These are phyloP conservation scores for Sedum album DNA, from an alignment of 164 flowering plant genomes.

Conservation along the genomic window DNA sequence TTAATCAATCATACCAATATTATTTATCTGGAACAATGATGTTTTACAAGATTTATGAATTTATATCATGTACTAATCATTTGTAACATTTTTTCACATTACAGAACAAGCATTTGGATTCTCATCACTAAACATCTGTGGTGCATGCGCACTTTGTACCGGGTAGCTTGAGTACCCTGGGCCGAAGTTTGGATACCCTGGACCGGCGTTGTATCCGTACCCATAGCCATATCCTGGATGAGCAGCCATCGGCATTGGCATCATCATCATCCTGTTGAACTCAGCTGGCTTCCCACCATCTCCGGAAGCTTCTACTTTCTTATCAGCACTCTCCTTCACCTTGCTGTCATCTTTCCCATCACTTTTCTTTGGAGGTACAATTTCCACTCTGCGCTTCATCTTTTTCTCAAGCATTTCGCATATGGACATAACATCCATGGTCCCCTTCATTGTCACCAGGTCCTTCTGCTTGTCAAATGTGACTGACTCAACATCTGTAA, in stretches of 20 bases:
- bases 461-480: constrained; percentile 21
- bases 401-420: constrained; percentile 17
- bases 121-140: not conserved
- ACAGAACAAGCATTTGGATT: constrained; percentile 8
- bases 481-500: constrained; percentile 18
- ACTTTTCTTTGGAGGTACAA: constrained; percentile 25
- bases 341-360: constrained; percentile 12
- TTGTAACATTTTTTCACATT: not conserved
- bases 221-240: not conserved
- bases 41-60: constrained; percentile 1
- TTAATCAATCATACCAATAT: not conserved
- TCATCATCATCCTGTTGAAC: constrained; percentile 6
- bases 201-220: not conserved
- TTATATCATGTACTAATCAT: not conserved
- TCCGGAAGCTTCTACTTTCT: not conserved
- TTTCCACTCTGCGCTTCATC: constrained; percentile 22
- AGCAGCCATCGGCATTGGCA: not conserved
- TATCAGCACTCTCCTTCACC: not conserved
- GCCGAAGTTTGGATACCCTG: constrained; percentile 3
- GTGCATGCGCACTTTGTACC: not conserved
- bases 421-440: constrained; percentile 26
- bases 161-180: constrained; percentile 4
- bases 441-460: constrained; percentile 26
- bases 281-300: not conserved
- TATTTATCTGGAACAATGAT: not conserved